Conservation (phyloP, 495 filamentous ascomycete genomes). For the Choiromyces venosus region DNA sequence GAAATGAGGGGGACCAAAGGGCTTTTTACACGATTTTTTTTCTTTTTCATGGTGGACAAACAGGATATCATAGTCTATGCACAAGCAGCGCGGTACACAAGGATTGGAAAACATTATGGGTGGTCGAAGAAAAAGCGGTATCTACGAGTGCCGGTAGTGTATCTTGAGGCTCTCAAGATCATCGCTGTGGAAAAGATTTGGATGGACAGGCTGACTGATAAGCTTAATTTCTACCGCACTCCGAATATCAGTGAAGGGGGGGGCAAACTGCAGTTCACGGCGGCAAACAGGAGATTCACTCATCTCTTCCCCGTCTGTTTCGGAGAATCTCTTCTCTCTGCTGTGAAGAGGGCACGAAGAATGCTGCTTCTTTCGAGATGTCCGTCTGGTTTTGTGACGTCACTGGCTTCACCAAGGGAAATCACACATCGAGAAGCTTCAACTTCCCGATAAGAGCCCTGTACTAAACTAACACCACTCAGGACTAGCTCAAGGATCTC, state of each 20-base stretch:
- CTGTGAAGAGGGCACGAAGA: neutral
- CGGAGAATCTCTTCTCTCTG: neutral
- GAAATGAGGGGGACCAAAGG: neutral
- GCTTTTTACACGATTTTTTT: neutral
- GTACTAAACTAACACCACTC: neutral
- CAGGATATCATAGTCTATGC: neutral
- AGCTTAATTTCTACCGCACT: neutral
- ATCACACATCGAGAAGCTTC: neutral
- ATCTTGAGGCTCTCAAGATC: neutral
- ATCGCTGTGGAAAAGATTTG: neutral
- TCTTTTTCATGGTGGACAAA: neutral
- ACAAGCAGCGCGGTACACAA: neutral
- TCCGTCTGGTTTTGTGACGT: neutral
- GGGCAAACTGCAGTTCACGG: neutral
- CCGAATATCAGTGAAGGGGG: neutral
- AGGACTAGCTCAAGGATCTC: conserved; percentile 20
- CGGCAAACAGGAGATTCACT: neutral
- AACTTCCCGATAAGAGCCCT: conserved; percentile 16
- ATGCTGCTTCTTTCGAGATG: neutral
- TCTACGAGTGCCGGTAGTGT: no score
- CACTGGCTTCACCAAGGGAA: neutral
- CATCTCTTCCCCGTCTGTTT: neutral
- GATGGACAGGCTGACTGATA: neutral
- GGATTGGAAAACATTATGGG: neutral
- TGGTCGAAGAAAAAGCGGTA: neutral